These are phyloP conservation scores for Rhodamnia rubescens DNA, from an alignment of 345 rosid species.

Conservation along the genomic window DNA sequence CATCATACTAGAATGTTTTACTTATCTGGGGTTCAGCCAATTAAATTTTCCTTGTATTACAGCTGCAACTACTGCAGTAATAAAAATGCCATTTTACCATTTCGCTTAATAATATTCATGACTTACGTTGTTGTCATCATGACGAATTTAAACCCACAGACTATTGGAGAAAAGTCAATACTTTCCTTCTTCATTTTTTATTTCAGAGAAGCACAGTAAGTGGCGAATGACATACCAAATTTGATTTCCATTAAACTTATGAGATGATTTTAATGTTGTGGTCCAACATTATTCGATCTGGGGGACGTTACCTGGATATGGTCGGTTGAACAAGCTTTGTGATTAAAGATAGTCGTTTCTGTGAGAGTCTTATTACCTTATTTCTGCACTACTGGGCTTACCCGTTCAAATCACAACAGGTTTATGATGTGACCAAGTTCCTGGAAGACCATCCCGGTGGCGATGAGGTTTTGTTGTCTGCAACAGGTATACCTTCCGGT, in stretches of 20 bases:
- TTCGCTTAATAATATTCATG: not conserved
- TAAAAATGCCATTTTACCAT: not conserved
- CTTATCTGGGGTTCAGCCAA: not conserved
- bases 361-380: not conserved
- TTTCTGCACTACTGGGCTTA: not conserved
- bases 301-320: not conserved
- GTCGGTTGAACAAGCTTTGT: not conserved
- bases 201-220: not conserved
- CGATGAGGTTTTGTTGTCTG: slow-evolving; percentile 39
- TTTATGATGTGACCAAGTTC: slow-evolving; percentile 48
- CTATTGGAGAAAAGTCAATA: not conserved
- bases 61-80: not conserved
- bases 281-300: not conserved
- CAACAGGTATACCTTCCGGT: slow-evolving; percentile 22
- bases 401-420: slow-evolving; percentile 9
- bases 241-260: not conserved
- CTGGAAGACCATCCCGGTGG: slow-evolving; percentile 64
- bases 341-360: not conserved
- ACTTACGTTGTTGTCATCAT: not conserved
- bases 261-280: not conserved
- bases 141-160: not conserved
- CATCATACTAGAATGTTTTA: not conserved
- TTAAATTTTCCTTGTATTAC: not conserved
- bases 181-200: not conserved
- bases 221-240: not conserved